These are phyloP conservation scores for Tetrastigma voinierianum DNA, from an alignment of 164 flowering plant genomes.

Conservation along the genomic window DNA sequence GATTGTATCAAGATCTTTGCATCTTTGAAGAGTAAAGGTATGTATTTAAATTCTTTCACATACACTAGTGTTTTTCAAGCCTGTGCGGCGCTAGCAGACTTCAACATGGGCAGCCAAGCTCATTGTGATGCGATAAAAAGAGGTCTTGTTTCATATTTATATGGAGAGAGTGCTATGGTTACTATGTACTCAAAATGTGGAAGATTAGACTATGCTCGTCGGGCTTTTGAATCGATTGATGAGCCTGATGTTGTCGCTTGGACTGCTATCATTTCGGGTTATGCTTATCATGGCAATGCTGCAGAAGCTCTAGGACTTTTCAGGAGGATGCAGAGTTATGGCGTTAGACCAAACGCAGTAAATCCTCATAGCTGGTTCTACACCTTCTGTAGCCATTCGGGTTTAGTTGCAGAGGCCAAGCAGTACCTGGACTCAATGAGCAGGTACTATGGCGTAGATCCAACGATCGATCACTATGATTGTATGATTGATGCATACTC, in stretches of 20 bases:
- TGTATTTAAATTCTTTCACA: conserved; percentile 33
- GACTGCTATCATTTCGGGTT: conserved; percentile 57
- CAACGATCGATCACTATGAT: conserved; percentile 53
- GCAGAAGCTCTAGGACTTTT: conserved; percentile 48
- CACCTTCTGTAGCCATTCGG: conserved; percentile 61
- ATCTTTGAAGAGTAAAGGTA: conserved; percentile 27
- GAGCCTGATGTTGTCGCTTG: conserved; percentile 54
- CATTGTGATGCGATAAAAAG: conserved; percentile 65
- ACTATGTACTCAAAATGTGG: conserved; percentile 69
- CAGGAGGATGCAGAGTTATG: conserved; percentile 33
- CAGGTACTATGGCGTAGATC: conserved; percentile 33
- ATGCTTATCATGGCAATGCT: conserved; percentile 54
- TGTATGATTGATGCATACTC: conserved; percentile 56
- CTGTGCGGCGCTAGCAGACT: conserved; percentile 44
- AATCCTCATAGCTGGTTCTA: conserved; percentile 44
- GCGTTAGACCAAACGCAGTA: conserved; percentile 43
- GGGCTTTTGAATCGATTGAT: conserved; percentile 37
- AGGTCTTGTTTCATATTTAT: conserved; percentile 35
- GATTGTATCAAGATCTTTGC: conserved; percentile 32
- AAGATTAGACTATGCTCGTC: conserved; percentile 39
- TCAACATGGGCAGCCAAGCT: conserved; percentile 42
- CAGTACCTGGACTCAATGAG: conserved; percentile 45
- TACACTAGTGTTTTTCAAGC: conserved; percentile 53
- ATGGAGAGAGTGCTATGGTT: conserved; percentile 57
- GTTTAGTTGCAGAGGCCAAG: conserved; percentile 42